Percentiles rank a stretch among this genome's conserved stretches.
Evolutionary conservation across 2,329 filamentous ascomycete genomes (phyloP).

Genomic region (Cytospora paraplurivora): DNA sequence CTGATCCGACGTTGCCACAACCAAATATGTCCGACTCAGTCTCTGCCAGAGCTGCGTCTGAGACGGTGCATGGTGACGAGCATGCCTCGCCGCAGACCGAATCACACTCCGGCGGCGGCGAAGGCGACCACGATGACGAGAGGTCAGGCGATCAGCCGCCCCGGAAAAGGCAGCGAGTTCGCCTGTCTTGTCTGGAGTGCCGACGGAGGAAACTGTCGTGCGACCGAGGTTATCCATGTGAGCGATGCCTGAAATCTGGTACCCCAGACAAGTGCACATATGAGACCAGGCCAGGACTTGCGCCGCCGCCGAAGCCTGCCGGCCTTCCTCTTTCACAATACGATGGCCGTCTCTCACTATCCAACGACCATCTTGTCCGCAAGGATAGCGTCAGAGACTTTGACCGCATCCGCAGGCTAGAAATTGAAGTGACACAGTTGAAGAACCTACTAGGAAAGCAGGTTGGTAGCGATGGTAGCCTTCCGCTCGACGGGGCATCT

Average conservation of each 20-base stretch:
- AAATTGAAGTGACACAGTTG: conserved; percentile 60
- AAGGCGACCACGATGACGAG: conserved; percentile 35
- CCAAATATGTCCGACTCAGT: conserved; percentile 22
- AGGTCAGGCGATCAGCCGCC: conserved; percentile 41
- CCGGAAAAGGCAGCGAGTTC: conserved; percentile 61
- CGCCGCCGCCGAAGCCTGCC: conserved; percentile 47
- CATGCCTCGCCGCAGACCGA: conserved; percentile 24
- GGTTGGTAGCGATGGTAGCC: conserved; percentile 32
- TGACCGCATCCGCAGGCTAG: conserved; percentile 60
- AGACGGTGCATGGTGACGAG: conserved; percentile 21
- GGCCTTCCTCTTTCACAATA: conserved; percentile 52
- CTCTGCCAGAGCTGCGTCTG: conserved; percentile 20
- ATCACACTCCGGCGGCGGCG: conserved; percentile 26
- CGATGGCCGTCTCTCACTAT: conserved; percentile 46
- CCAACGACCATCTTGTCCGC: conserved; percentile 42
- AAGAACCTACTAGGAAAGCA: conserved; percentile 54
- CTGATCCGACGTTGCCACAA: conserved; percentile 18
- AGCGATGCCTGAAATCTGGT: conserved; percentile 63
- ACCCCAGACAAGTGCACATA: conserved; percentile 63
- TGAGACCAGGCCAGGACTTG: conserved; percentile 50
- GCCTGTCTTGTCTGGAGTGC: conserved; percentile 62
- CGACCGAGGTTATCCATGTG: conserved; percentile 62
- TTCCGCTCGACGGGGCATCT: conserved; percentile 32
- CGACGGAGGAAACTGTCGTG: conserved; percentile 63
- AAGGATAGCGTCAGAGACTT: conserved; percentile 52